These are phyloP conservation scores for Globisporangium sylvaticum DNA, from an alignment of 352 stramenopile species.

Conservation along the genomic window DNA sequence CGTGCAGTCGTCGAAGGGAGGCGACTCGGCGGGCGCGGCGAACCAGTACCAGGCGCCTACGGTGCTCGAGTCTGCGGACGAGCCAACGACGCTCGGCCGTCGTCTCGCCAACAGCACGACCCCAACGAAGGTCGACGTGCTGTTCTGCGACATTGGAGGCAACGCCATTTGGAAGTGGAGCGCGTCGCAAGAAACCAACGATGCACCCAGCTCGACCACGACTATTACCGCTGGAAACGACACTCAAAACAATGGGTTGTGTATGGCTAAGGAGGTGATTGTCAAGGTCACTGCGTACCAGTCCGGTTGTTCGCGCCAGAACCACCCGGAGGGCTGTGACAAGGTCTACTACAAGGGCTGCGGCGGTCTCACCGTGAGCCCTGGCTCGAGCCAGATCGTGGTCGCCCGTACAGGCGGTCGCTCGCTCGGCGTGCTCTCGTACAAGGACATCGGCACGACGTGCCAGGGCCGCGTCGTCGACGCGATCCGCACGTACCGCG, in stretches of 20 bases:
- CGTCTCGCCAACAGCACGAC: slow-evolving; percentile 20
- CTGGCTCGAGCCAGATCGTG: slow-evolving; percentile 54
- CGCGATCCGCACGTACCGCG: slow-evolving; percentile 65
- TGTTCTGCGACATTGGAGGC: slow-evolving; percentile 69
- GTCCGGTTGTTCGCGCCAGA: slow-evolving; percentile 61
- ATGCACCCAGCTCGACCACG: slow-evolving; percentile 26
- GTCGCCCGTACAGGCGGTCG: slow-evolving; percentile 73
- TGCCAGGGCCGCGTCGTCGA: slow-evolving; percentile 77
- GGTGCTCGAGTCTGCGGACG: slow-evolving; percentile 33
- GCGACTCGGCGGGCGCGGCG: slow-evolving; percentile 18
- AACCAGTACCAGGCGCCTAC: slow-evolving; percentile 46
- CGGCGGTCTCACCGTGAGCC: slow-evolving; percentile 70
- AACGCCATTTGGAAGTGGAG: slow-evolving; percentile 79
- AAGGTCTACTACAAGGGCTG: slow-evolving; percentile 78
- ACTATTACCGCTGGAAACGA: slow-evolving; percentile 11
- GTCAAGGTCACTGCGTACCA: slow-evolving; percentile 65
- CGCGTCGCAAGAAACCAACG: slow-evolving; percentile 31
- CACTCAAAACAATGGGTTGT: slow-evolving; percentile 22
- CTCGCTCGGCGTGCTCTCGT: slow-evolving; percentile 68
- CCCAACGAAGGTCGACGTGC: slow-evolving; percentile 39
- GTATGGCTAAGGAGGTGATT: slow-evolving; percentile 25
- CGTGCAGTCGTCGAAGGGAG: slow-evolving; percentile 45
- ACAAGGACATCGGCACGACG: slow-evolving; percentile 36
- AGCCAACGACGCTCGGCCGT: slow-evolving; percentile 27
- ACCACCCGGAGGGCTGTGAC: slow-evolving; percentile 57